Evolutionary conservation across 306 rosid species (phyloP), one percentile per base, ranked within the genome.

Genomic region (Fragaria ananassa): DNA sequence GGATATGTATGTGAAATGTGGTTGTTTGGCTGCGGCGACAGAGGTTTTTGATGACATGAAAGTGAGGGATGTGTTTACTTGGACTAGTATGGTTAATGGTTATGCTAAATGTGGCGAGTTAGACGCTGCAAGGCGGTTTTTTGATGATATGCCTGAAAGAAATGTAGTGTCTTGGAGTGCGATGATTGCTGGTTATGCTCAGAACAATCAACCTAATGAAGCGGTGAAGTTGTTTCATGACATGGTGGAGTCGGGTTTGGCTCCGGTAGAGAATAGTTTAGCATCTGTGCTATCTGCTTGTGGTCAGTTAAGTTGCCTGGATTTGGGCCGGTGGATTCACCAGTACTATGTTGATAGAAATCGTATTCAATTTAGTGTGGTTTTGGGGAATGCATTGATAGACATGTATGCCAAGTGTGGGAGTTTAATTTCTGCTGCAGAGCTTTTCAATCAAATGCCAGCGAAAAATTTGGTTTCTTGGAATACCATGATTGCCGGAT

Each of bases 341-440:
- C 77, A 75, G 4, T 37, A 67, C 74, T 82, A 81, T 78, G 80
- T 88, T 45, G 65, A 70, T 18, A 63, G 71, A 13, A 78, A 77
- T 50, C 74, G 75, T 76, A 47, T 69, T 50, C 85, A 49, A 70
- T 80, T 49, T 4, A 78, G 89, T 68, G 79, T 75, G 45, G 88
- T 91, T 51, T 49, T 92, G 62, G 83, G 79, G n/a, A 92, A 92
- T 74, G 91, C 96, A 1, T 69, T 87, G 66, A 41, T 88, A 31
- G 91, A 86, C 79, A 90, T 92, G 97, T 90, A 92, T 82, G 93
- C 93, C 47, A 92, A 92, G 67, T 90, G 97, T 81, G 97, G 97
- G 69, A 79, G 79, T 78, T 84, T 92, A 34, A 76, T 76, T 37
- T 76, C 80, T 1, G 89, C 97, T 7, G 76, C 83, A 31, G 74